Percentiles rank a stretch among this genome's conserved stretches.
These are phyloP conservation scores for Cicer cuneatum DNA, from an alignment of 306 rosid species.

Conservation along the genomic window DNA sequence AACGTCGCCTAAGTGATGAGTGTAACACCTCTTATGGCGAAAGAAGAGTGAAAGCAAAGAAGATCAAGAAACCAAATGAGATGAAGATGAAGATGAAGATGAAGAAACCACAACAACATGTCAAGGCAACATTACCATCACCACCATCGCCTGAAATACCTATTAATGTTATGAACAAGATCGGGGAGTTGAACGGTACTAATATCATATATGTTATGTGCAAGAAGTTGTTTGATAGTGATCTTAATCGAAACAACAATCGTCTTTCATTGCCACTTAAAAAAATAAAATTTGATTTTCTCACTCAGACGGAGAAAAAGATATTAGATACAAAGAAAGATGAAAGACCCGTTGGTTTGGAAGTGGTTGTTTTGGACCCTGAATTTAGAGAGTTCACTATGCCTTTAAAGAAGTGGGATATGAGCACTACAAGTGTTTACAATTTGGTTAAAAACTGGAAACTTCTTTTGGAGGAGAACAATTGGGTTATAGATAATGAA, in stretches of 20 bases:
- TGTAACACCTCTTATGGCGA: neutral
- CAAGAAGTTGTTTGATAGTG: neutral
- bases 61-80: too few species aligned
- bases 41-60: neutral
- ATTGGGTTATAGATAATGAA: too few species aligned
- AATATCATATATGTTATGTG: neutral
- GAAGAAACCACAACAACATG: neutral
- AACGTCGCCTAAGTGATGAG: neutral
- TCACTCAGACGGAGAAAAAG: neutral
- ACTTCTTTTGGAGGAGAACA: neutral
- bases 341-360: neutral
- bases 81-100: neutral
- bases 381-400: neutral
- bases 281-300: neutral
- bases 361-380: neutral
- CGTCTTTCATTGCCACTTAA: neutral
- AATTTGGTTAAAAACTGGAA: conserved; percentile 2
- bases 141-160: neutral
- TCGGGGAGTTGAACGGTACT: neutral
- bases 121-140: neutral
- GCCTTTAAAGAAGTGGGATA: neutral
- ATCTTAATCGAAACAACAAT: neutral
- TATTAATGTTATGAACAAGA: neutral
- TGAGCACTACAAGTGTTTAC: neutral
- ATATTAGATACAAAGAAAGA: neutral